These are phyloP conservation scores for Neolentinus lepideus DNA, from an alignment of 1,284 basidiomycete species.

Conservation along the genomic window DNA sequence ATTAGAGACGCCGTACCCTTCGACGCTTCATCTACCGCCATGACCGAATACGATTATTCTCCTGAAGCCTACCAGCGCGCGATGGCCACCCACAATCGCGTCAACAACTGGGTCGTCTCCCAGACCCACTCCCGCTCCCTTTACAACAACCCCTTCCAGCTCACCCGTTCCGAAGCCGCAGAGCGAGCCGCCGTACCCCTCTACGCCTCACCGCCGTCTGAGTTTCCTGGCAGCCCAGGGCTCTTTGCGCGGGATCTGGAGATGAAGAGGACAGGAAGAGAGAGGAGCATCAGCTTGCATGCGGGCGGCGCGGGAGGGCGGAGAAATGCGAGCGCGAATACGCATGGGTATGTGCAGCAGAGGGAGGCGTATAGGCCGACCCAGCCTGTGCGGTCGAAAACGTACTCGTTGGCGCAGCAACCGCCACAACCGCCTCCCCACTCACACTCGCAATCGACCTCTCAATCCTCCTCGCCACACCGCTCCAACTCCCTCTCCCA, in stretches of 20 bases:
- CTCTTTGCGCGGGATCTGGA: neutral
- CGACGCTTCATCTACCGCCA: slow-evolving; percentile 15
- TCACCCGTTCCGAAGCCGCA: slow-evolving; percentile 2
- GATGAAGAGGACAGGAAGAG: neutral
- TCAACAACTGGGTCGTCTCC: slow-evolving; percentile 34
- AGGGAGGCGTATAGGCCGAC: neutral
- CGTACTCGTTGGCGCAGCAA: neutral
- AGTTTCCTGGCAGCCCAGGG: neutral
- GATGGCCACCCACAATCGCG: slow-evolving; percentile 31
- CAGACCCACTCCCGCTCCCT: slow-evolving; percentile 17
- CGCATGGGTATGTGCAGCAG: neutral
- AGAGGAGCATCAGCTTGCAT: neutral
- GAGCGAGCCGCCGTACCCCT: neutral
- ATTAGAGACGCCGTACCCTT: neutral
- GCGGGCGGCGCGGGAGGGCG: neutral
- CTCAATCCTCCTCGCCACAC: neutral
- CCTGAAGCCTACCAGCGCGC: slow-evolving; percentile 40
- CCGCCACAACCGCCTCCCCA: neutral
- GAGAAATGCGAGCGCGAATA: neutral
- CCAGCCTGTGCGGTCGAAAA: neutral
- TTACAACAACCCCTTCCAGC: slow-evolving; percentile 21
- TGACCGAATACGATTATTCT: slow-evolving; percentile 54
- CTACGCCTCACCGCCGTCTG: neutral
- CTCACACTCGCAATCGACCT: neutral
- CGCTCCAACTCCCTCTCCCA: neutral